phyloP scores from a whole-genome alignment of 2,329 filamentous ascomycete species.

The Macroventuria anomochaeta region DNA sequence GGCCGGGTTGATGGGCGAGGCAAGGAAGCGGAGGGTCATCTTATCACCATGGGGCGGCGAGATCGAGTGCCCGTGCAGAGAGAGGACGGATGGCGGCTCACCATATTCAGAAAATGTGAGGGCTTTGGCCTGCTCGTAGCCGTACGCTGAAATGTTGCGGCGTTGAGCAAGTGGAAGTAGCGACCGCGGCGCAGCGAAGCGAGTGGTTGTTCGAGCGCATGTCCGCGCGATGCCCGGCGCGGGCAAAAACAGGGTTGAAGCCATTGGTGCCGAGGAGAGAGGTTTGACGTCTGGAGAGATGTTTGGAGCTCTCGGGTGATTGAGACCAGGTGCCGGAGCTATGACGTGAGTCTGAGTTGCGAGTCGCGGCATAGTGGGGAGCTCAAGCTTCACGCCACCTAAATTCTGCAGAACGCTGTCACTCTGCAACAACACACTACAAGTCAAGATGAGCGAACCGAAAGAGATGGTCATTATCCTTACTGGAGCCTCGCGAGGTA shows the following conservation, averaged over 20 bases:
- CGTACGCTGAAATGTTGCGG: slow-evolving; percentile 66
- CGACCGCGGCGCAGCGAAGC: slow-evolving; percentile 12
- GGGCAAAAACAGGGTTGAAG: slow-evolving; percentile 31
- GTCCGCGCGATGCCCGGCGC: slow-evolving; percentile 24
- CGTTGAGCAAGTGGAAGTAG: slow-evolving; percentile 30
- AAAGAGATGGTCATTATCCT: slow-evolving; percentile 57
- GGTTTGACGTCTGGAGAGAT: slow-evolving; percentile 10
- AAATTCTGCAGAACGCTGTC: background rate
- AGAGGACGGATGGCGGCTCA: slow-evolving; percentile 73
- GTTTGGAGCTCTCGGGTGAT: slow-evolving; percentile 12
- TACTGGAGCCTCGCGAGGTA: slow-evolving; percentile 70
- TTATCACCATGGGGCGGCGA: slow-evolving; percentile 73
- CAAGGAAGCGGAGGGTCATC: slow-evolving; percentile 84
- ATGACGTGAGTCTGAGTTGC: slow-evolving; percentile 38
- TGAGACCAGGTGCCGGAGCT: slow-evolving; percentile 26
- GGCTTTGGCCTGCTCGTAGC: slow-evolving; percentile 85
- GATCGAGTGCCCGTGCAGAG: slow-evolving; percentile 77
- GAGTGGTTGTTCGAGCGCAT: slow-evolving; percentile 18
- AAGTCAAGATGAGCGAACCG: slow-evolving; percentile 32
- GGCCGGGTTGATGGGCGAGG: slow-evolving; percentile 92
- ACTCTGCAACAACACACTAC: background rate
- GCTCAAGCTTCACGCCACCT: slow-evolving; percentile 3
- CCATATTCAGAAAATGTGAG: slow-evolving; percentile 77
- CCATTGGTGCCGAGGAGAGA: slow-evolving; percentile 27
- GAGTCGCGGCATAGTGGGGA: slow-evolving; percentile 33